Conservation (phyloP, 805 yeast genomes). For the Wickerhamiella allomyrinae region DNA sequence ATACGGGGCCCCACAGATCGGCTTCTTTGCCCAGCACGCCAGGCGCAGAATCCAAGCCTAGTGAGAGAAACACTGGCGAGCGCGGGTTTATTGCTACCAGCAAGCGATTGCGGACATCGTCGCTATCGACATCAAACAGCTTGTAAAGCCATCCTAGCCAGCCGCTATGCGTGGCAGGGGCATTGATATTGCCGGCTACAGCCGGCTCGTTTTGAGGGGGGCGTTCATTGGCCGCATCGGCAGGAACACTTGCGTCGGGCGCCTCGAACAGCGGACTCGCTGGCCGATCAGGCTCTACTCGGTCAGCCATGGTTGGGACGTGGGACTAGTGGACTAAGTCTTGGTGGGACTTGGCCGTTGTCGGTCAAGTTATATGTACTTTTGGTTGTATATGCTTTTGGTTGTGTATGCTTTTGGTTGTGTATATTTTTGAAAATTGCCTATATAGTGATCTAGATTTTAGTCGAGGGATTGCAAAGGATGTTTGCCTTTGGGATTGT, state of each 20-base stretch:
- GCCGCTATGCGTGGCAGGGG: background rate
- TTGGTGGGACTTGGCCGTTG: no score
- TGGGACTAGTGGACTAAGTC: no score
- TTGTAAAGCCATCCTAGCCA: constrained; percentile 2
- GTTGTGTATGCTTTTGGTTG: no score
- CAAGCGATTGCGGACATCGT: constrained; percentile 43
- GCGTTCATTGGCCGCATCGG: background rate
- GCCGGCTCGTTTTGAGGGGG: background rate
- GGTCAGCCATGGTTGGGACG: constrained; percentile 1
- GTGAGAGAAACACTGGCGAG: constrained; percentile 14
- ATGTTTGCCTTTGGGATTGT: no score
- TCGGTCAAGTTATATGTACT: no score
- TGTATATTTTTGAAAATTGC: no score
- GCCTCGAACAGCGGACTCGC: background rate
- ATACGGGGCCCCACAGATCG: constrained; percentile 77
- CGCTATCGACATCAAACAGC: constrained; percentile 50
- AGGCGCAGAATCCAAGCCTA: constrained; percentile 13
- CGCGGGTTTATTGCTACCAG: constrained; percentile 44
- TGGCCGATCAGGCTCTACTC: background rate
- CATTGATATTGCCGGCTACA: background rate
- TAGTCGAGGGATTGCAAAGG: no score
- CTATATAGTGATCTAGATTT: no score
- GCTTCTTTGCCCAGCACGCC: constrained; percentile 28
- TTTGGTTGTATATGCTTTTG: no score
- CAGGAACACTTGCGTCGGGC: background rate